Evolutionary conservation across 345 rosid genomes (phyloP), one percentile per base, ranked within the genome.

Genomic region (Citrus maxima): DNA sequence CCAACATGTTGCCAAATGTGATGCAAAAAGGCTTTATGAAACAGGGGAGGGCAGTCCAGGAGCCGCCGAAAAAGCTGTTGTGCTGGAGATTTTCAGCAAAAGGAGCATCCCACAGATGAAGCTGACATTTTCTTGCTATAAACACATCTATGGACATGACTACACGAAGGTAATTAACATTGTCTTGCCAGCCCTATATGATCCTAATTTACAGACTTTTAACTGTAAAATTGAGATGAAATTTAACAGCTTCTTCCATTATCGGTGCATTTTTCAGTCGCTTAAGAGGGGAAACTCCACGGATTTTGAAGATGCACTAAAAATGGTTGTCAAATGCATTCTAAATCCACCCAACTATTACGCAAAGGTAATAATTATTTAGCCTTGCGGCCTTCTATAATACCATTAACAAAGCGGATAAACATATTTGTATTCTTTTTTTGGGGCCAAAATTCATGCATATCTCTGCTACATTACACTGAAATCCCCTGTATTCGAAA

Each of bases 41-140:
- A 87, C 90, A 55, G 87, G 92, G 80, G 87, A 88, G 68, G 90
- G 92, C 75, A 76, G 87, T 13, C 66, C 89, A 1, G 86, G 86
- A 61, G 81, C 85, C 40, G 75, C 84, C 67, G 88, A 85, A 73
- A 92, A 88, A 70, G 87, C 82, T 28, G 83, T 87, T 74, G 86
- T 89, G 79, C 86, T 92, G 38, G 94, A 90, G 86, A 90, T 89
- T 79, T 75, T 92, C 34, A 87, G 88, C 70, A 92, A 92, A 84
- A 81, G 93, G 75, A 90, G 90, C 83, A 84, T 92, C 73, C 86
- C 90, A 42, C 96, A 89, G 77, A 78, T 89, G 62, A 87, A 88
- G 85, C 75, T 88, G 62, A 92, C 88, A 9, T 84, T 90, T 70
- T 88, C 89, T 77, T 80, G 84, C 88, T 92, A 88, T 69, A 89